A percentile compares a stretch with the other conserved stretches of the same genome.
Conservation (phyloP, 2,329 filamentous ascomycete genomes). For the Phyllosticta citriasiana region DNA sequence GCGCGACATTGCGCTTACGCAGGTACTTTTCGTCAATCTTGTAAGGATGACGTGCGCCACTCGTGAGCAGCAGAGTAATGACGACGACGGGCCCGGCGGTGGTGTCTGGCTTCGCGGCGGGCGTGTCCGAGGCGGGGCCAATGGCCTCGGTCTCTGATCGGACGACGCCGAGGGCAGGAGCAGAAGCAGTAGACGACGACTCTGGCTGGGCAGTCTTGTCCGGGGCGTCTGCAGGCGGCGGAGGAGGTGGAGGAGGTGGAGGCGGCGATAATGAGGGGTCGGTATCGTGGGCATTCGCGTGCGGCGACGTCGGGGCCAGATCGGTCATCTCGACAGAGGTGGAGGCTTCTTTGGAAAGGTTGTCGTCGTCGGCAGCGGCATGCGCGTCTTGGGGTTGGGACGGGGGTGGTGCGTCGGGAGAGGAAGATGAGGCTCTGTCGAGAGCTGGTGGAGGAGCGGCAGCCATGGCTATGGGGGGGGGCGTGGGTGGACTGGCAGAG, state of each 20-base stretch:
- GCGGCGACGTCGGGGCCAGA: constrained; percentile 4
- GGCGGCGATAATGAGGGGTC: constrained; percentile 10
- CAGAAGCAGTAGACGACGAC: background rate
- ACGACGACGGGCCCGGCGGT: constrained; percentile 42
- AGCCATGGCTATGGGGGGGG: constrained; percentile 9
- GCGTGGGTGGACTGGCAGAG: background rate
- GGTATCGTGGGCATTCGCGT: background rate
- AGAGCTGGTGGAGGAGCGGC: constrained; percentile 5
- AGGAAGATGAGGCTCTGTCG: constrained; percentile 7
- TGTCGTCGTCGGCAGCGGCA: constrained; percentile 1
- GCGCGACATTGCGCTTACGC: constrained; percentile 64
- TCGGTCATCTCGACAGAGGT: constrained; percentile 9
- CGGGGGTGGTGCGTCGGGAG: constrained; percentile 7
- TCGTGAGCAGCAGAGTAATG: constrained; percentile 76
- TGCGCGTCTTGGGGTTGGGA: constrained; percentile 1
- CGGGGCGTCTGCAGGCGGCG: background rate
- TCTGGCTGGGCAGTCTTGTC: background rate
- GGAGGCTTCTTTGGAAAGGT: background rate
- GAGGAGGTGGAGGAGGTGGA: background rate
- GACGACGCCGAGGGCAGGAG: constrained; percentile 17
- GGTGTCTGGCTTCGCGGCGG: constrained; percentile 28
- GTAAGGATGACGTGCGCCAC: constrained; percentile 77
- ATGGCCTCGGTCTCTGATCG: constrained; percentile 36
- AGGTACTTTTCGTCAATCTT: constrained; percentile 83
- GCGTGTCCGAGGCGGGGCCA: constrained; percentile 37